Evolutionary conservation across 2,329 filamentous ascomycete genomes (phyloP), one percentile per base, ranked within the genome.

Genomic region (Ophiocordyceps polyrhachis-furcata): DNA sequence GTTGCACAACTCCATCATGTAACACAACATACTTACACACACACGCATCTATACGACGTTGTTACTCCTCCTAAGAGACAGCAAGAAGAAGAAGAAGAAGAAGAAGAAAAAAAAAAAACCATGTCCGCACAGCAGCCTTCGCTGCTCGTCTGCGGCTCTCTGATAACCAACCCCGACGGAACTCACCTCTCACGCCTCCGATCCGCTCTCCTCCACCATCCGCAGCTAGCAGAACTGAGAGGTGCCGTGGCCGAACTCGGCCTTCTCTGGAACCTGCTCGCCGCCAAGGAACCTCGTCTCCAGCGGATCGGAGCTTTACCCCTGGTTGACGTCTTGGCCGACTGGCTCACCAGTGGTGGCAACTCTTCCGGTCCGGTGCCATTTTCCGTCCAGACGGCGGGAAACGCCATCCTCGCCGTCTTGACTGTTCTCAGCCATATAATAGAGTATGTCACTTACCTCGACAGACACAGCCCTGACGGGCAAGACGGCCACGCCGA

Each of bases 361-460:
- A 35, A 31, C 8, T 19, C 37, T 15, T 28, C n/a, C 14, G 19
- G 23, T 13, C 19, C 25, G 25, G 7, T 44, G 2, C 37, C 43
- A 12, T 41, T 17, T 15, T 19, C 25, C 2, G 43, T 31, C 4
- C 28, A 14, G n/a, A 2, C 17, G 8, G 31, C 28, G 14, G 40
- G 38, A 14, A 44, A 41, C 28, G 31, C 43, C 13, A 19, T 40
- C 17, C n/a, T 44, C 12, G 43, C 43, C 7, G 38, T 44, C 4
- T 41, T 44, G 25, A 44, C 43, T 1, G 38, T 44, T 2, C 43
- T 44, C 40, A 19, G 17, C 14, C 43, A 44, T n/a, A 44, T 44
- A 14, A 11, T 28, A 9, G 43, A 44, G 3, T 44, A 41, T 7
- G 35, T 17, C 7, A 21, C 25, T 12, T 44, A 44, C 19, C n/a